These are phyloP conservation scores for Clathrus columnatus DNA, from an alignment of 768 basidiomycete species.

Conservation along the genomic window DNA sequence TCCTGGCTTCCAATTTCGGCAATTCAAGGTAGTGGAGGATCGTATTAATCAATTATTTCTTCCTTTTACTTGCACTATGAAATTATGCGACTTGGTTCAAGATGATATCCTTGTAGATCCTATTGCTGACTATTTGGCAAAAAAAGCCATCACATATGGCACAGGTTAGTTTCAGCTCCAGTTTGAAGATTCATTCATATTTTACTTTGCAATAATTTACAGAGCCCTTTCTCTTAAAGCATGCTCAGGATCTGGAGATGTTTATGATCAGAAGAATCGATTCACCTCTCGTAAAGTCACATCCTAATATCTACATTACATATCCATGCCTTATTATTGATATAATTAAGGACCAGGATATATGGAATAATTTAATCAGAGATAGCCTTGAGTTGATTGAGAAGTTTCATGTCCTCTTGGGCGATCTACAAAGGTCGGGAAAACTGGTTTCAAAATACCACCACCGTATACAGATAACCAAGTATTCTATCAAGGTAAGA, in stretches of 20 bases:
- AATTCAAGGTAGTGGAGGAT: neutral
- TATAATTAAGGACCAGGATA: too few species aligned
- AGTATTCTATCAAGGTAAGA: neutral
- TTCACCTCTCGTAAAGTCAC: too few species aligned
- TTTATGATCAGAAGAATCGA: too few species aligned
- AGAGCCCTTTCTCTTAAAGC: too few species aligned
- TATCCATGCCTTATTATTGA: too few species aligned
- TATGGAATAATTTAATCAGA: neutral
- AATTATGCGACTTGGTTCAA: neutral
- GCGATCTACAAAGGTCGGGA: neutral
- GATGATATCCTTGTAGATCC: neutral
- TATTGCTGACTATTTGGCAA: constrained; percentile 2
- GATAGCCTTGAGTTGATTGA: neutral
- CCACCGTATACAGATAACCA: neutral
- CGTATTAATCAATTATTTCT: neutral
- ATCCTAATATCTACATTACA: neutral
- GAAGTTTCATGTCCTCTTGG: neutral
- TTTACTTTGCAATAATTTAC: too few species aligned
- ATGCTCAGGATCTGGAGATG: too few species aligned
- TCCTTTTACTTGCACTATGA: constrained; percentile 5
- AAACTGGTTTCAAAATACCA: neutral
- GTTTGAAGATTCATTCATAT: too few species aligned
- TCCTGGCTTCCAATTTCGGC: neutral
- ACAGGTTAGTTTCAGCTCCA: too few species aligned
- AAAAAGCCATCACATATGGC: neutral